Percentiles rank a stretch among this genome's conserved stretches.
These are phyloP conservation scores for Annulohypoxylon moriforme DNA, from an alignment of 495 filamentous ascomycete species.

Conservation along the genomic window DNA sequence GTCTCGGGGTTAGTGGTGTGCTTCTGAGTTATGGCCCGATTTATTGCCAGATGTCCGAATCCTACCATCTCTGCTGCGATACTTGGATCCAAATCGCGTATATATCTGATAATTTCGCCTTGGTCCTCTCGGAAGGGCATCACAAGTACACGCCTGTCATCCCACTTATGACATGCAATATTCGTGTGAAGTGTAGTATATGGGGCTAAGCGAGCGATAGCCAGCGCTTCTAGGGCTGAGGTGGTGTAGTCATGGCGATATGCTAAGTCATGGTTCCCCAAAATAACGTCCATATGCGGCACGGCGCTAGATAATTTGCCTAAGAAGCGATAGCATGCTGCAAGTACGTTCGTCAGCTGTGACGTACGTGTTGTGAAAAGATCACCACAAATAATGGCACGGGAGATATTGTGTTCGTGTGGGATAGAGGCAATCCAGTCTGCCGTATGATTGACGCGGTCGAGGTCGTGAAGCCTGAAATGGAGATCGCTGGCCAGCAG, in stretches of 20 bases:
- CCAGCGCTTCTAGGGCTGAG: conserved; percentile 49
- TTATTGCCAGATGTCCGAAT: conserved; percentile 51
- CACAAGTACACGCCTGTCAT: conserved; percentile 46
- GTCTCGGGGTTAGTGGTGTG: conserved; percentile 32
- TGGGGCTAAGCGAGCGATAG: conserved; percentile 42
- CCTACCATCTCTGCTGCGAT: conserved; percentile 42
- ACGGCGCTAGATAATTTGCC: conserved; percentile 42
- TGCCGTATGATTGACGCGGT: conserved; percentile 43
- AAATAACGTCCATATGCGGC: conserved; percentile 48
- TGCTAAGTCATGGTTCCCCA: conserved; percentile 53
- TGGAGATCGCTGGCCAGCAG: conserved; percentile 51
- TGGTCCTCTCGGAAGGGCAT: conserved; percentile 48
- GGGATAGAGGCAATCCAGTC: conserved; percentile 49
- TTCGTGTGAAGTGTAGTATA: conserved; percentile 45
- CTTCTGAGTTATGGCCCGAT: conserved; percentile 49
- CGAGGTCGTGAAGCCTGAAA: conserved; percentile 47
- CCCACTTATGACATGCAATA: conserved; percentile 41
- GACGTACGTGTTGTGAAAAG: conserved; percentile 49
- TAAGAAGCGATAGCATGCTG: conserved; percentile 49
- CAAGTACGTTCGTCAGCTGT: conserved; percentile 49
- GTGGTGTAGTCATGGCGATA: conserved; percentile 48
- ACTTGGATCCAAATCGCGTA: conserved; percentile 34
- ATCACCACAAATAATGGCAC: conserved; percentile 50
- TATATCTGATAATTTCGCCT: conserved; percentile 34
- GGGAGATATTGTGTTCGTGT: conserved; percentile 32